Evolutionary conservation across 345 rosid genomes (phyloP), one percentile per base, ranked within the genome.

Genomic region (Moricandia arvensis): DNA sequence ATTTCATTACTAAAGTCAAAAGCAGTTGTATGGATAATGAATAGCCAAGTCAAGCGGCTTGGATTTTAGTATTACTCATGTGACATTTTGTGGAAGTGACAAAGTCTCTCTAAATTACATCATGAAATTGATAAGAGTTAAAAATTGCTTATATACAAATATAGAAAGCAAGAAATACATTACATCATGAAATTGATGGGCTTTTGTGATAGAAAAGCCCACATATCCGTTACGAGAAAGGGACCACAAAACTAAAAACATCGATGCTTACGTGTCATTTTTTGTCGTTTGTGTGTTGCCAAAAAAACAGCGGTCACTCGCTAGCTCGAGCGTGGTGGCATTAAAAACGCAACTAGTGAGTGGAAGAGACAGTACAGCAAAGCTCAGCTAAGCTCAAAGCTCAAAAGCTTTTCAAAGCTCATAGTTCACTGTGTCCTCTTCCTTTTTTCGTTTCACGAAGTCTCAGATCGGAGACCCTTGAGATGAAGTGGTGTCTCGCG

Each of bases 381-480:
- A 76, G 79, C 80, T 75, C 45, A 3, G 69, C 79, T 60, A 62
- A 76, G 79, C 80, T 75, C 45, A 3, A 30, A 68, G 66, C 67
- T 74, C 67, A 3, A 17, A 60, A 75, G 78, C 78, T 74, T 72
- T 66, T 21, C 1, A 29, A 57, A 67, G 66, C 72, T 74, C 67
- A 11, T 1, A 74, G 66, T 66, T 75, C 54, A 47, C 37, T 47
- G 51, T 59, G 8, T 24, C 54, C 45, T 13, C 13, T n/a, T n/a
- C n/a, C n/a, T 13, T 45, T 45, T 45, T 6, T 60, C 12, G 8
- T 49, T n/a, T 6, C 26, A 45, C 47, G 61, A 67, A 75, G 43
- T 12, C 47, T 38, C 47, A 69, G 75, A 76, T 76, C 75, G 59
- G 63, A 34, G 47, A 16, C 59, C 18, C 30, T 47, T 8, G 30